phyloP scores from a whole-genome alignment of 345 rosid genomes.

The Eucalyptus sp. region DNA sequence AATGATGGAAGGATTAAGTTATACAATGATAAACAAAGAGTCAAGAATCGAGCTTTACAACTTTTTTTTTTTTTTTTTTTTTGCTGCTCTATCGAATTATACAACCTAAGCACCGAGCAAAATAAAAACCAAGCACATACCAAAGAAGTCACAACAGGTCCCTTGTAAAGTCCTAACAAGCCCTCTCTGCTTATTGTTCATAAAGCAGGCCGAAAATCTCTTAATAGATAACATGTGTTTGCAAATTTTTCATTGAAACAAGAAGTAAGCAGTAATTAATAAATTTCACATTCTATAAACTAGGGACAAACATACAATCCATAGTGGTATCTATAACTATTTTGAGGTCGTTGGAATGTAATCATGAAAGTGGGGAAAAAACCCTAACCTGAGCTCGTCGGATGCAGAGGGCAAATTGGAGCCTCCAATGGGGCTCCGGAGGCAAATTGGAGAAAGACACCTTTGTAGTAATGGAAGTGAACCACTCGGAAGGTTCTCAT shows the following conservation, averaged over 20 bases:
- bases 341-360: no score
- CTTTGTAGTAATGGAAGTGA: no score
- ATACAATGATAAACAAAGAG: no score
- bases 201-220: conserved; percentile 63
- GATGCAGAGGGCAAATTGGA: neutral
- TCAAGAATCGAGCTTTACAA: no score
- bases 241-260: conserved; percentile 2
- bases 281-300: neutral
- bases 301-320: neutral
- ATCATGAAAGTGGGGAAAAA: neutral
- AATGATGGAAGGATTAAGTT: neutral
- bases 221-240: conserved; percentile 60
- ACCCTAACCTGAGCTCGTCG: neutral
- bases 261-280: neutral
- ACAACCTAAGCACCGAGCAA: neutral
- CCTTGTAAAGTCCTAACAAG: conserved; percentile 64
- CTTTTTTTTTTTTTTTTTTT: rapidly evolving
- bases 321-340: no score
- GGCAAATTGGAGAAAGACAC: no score
- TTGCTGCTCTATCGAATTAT: neutral
- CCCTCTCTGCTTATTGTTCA: conserved; percentile 58
- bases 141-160: conserved; percentile 76
- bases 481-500: no score
- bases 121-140: conserved; percentile 4
- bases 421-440: neutral